phyloP scores from a whole-genome alignment of 768 basidiomycete genomes.

The Tylopilus felleus region DNA sequence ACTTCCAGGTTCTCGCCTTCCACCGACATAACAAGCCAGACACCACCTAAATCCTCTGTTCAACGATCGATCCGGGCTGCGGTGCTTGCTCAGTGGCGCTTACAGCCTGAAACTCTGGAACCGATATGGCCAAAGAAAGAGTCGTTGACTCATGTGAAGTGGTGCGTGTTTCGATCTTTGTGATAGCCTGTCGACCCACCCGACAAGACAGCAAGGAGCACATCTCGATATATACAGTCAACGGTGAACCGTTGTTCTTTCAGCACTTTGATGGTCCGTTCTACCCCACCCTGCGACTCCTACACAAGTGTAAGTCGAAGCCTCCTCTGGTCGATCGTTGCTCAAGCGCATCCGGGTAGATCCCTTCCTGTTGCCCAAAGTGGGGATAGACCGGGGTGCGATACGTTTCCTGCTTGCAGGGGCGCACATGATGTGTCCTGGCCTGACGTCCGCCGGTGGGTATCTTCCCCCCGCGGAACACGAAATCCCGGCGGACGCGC shows the following conservation, averaged over 20 bases:
- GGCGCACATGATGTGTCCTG: constrained; percentile 97
- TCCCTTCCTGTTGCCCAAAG: constrained; percentile 84
- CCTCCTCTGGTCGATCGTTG: not conserved
- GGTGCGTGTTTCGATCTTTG: constrained; percentile 39
- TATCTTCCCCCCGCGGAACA: constrained; percentile 72
- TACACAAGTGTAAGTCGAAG: constrained; percentile 80
- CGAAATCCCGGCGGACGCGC: constrained; percentile 62
- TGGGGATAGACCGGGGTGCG: constrained; percentile 92
- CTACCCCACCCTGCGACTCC: constrained; percentile 80
- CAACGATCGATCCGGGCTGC: constrained; percentile 83
- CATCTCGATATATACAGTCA: constrained; percentile 87
- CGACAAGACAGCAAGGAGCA: constrained; percentile 78
- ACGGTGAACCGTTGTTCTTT: constrained; percentile 87
- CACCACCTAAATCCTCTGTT: constrained; percentile 89
- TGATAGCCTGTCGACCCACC: constrained; percentile 17
- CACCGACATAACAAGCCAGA: constrained; percentile 85
- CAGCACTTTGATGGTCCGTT: constrained; percentile 95
- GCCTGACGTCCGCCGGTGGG: constrained; percentile 90
- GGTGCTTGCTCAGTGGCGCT: constrained; percentile 80
- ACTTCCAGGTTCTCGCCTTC: constrained; percentile 59
- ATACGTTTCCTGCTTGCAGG: constrained; percentile 95
- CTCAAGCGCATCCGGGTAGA: constrained; percentile 47
- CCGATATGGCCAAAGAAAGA: constrained; percentile 99
- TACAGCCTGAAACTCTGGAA: constrained; percentile 79
- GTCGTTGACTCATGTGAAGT: constrained; percentile 87